Base-by-base conservation (phyloP, 192 early-diverging fungal genomes). In the Neocallimastix lanati region DNA sequence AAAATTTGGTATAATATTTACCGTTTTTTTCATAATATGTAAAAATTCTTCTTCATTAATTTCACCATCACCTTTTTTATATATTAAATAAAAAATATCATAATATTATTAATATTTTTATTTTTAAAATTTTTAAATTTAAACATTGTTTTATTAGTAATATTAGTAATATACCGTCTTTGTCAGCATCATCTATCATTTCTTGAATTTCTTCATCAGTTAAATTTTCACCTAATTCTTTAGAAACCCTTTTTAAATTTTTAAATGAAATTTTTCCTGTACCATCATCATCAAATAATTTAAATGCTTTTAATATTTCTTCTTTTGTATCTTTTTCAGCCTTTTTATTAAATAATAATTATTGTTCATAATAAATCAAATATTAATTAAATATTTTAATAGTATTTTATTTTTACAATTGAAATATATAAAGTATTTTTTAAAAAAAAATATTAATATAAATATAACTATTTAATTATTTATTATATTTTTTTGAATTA, bases 171-270 rank as follows among this genome's bases (percentile, higher is more conserved):
- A 7, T 38, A 38, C 37, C 37, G 81, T 96, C 89, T 29, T 84
- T 78, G 80, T 96, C 92, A 11, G 92, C 92, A 81, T 91, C 91
- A 36, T 86, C 85, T 76, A 96, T 91, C 94, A 96, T 94, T 40
- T 91, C 91, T 78, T 93, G 86, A 13, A 94, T 78, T 80, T 96
- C 92, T 77, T 91, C 86, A 33, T 92, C 88, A 3, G 87, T 87
- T 18, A 93, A 82, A 28, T 86, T 85, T 78, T 94, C 93, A 76
- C 92, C 92, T n/a, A 94, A 80, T 30, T 92, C 91, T 28, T 83
- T 80, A 12, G 92, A 86, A 5, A 93, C 85, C 21, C 86, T 81
- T 80, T 88, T 84, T 80, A 95, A 83, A 82, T 95, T 95, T 79
- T 90, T 92, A 78, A 94, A 87, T 37, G 93, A 89, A 76, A 95